Percentiles rank a stretch among this genome's conserved stretches.
Evolutionary conservation across 2,329 filamentous ascomycete genomes (phyloP).

Genomic region (Aspergillus sp.): DNA sequence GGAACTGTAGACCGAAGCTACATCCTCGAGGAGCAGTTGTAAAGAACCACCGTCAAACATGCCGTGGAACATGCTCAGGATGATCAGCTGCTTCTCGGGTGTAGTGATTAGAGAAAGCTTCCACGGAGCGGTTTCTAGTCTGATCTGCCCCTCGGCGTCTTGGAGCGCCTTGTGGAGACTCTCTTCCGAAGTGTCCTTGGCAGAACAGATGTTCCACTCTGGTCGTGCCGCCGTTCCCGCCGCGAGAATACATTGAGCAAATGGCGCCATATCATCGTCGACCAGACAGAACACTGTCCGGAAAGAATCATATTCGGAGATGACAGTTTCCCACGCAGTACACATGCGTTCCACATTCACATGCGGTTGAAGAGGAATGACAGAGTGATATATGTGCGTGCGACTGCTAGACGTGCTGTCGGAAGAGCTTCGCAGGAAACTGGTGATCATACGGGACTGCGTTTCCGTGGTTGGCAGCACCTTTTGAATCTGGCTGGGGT

Average conservation of each 20-base stretch:
- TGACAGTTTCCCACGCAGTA: conserved; percentile 22
- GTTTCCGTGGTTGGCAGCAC: conserved; percentile 34
- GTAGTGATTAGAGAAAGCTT: conserved; percentile 21
- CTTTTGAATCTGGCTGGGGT: conserved; percentile 19
- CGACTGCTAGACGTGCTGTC: conserved; percentile 12
- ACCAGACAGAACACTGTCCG: conserved; percentile 31
- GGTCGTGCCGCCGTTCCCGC: conserved; percentile 7
- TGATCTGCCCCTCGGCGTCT: conserved; percentile 19
- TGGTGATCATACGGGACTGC: conserved; percentile 35
- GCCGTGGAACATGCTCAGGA: conserved; percentile 38
- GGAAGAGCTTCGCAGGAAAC: conserved; percentile 25
- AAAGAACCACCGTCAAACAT: conserved; percentile 38
- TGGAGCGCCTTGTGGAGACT: conserved; percentile 16
- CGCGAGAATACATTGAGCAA: conserved; percentile 32
- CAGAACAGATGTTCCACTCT: conserved; percentile 15
- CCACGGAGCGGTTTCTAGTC: conserved; percentile 18
- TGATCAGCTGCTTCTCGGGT: conserved; percentile 9
- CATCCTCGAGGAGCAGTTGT: conserved; percentile 32
- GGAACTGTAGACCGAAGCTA: conserved; percentile 20
- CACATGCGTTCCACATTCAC: conserved; percentile 23
- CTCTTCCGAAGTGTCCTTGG: conserved; percentile 11
- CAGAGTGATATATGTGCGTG: conserved; percentile 33
- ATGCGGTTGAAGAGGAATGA: conserved; percentile 21
- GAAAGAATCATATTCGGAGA: conserved; percentile 30
- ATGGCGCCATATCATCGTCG: conserved; percentile 34